Evolutionary conservation across 495 filamentous ascomycete genomes (phyloP).

Genomic region (Aspergillus cristatus): DNA sequence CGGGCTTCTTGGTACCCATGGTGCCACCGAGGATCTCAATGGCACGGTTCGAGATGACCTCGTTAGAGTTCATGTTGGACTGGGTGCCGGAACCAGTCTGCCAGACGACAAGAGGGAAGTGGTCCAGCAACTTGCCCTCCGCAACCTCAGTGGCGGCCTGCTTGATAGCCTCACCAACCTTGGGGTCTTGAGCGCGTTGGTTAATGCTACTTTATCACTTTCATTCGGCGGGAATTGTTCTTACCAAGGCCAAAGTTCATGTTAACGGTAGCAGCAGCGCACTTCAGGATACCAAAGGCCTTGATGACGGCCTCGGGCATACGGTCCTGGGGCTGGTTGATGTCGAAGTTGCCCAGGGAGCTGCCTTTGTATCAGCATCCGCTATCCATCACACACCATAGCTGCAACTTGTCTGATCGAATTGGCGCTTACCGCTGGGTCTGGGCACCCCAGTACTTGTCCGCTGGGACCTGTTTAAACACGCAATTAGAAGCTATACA

Average conservation of each 20-base stretch:
- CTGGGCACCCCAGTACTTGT: slow-evolving; percentile 99
- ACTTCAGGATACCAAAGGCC: slow-evolving; percentile 96
- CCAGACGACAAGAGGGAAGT: slow-evolving; percentile 99
- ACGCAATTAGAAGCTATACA: slow-evolving; percentile 13
- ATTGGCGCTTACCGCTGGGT: slow-evolving; percentile 63
- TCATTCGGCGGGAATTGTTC: slow-evolving; percentile 10
- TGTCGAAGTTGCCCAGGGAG: slow-evolving; percentile 93
- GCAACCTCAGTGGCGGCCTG: slow-evolving; percentile 92
- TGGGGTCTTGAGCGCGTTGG: slow-evolving; percentile 59
- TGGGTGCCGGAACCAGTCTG: slow-evolving; percentile 98
- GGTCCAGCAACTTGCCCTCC: slow-evolving; percentile 85
- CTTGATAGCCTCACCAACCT: slow-evolving; percentile 86
- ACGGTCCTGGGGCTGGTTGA: slow-evolving; percentile 97
- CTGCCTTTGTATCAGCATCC: slow-evolving; percentile 22
- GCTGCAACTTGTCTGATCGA: too few relatives aligned
- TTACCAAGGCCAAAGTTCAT: slow-evolving; percentile 91
- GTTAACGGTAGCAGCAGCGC: slow-evolving; percentile 92
- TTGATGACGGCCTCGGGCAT: slow-evolving; percentile 89
- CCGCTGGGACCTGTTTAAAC: slow-evolving; percentile 58
- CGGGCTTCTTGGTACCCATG: slow-evolving; percentile 94
- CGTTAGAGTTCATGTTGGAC: slow-evolving; percentile 99
- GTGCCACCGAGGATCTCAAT: slow-evolving; percentile 94
- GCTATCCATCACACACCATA: too few relatives aligned
- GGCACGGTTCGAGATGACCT: slow-evolving; percentile 98
- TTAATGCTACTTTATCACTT: too few relatives aligned